These are phyloP conservation scores for Casuarina glauca DNA, from an alignment of 306 rosid species.

Conservation along the genomic window DNA sequence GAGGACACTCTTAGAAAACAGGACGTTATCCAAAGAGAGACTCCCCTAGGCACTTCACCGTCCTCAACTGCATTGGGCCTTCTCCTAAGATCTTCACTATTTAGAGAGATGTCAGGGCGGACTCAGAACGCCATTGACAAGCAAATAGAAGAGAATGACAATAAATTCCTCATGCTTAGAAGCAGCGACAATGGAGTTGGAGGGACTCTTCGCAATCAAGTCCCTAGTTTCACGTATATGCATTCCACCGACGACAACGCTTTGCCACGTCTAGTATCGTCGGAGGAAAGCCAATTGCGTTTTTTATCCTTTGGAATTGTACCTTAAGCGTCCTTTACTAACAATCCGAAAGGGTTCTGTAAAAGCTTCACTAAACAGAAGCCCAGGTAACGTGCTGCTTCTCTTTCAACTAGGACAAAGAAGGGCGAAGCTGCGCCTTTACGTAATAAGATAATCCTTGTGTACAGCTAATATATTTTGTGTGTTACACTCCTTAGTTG, in stretches of 20 bases:
- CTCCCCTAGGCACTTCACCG: conserved; percentile 27
- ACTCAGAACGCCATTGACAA: conserved; percentile 38
- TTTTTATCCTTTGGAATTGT: conserved; percentile 38
- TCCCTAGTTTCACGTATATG: conserved; percentile 16
- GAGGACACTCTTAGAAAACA: conserved; percentile 27
- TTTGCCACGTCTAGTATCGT: conserved; percentile 44
- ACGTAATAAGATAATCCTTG: too few species aligned
- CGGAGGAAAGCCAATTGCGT: conserved; percentile 41
- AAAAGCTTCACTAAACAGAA: neutral
- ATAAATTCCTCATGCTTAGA: conserved; percentile 26
- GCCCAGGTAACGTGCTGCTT: neutral
- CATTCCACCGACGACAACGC: conserved; percentile 28
- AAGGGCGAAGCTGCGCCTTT: neutral
- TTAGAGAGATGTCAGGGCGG: conserved; percentile 64
- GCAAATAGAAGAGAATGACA: conserved; percentile 38
- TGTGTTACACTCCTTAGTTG: too few species aligned
- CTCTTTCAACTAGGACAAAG: neutral
- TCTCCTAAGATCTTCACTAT: conserved; percentile 70
- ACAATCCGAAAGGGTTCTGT: neutral
- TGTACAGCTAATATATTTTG: too few species aligned
- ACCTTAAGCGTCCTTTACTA: conserved; percentile 34
- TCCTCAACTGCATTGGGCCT: conserved; percentile 79
- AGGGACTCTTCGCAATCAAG: conserved; percentile 33
- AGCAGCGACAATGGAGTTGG: conserved; percentile 25
- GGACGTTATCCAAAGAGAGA: conserved; percentile 26